Evolutionary conservation across 768 basidiomycete species (phyloP), one percentile per base, ranked within the genome.

Genomic region (Podaxis sp.): DNA sequence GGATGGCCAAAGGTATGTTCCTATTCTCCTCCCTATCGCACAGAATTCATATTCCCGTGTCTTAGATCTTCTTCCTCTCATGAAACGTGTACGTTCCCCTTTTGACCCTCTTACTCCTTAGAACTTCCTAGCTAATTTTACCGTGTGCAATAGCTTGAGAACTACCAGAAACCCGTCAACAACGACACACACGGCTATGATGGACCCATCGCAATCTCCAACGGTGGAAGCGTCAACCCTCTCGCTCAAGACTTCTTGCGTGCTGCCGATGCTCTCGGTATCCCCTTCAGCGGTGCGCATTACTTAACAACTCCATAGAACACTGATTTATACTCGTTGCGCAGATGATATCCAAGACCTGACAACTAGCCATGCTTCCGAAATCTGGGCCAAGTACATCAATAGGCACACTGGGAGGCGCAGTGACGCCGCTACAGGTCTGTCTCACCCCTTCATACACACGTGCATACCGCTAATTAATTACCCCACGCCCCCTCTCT

Each of bases 351-450:
- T 88, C 50, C 87, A 88, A 80, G 87, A 88, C 70, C 76, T 87
- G 42, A 71, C 77, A 55, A 85, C 86, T 23, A 69, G 81, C 28
- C 83, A 88, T 64, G 86, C 76, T 23, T 80, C 87, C 57, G 88
- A 88, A 70, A 85, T 88, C 59, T 88, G 87, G 87, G 87, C 87
- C 53, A 89, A 89, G 69, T 89, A 88, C 68, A 87, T 89, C 78
- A 88, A 88, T 71, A 79, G 85, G 65, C 82, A 87, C 67, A 89
- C 86, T 37, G 88, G 88, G 61, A 76, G 88, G 63, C 84, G 87
- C 54, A 87, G 85, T 62, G 88, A 89, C 64, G 87, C 87, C 51
- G 86, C 87, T 2, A 86, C 86, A 48, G 86, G 84, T 83, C 66
- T 36, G 69, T 63, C 47, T 21, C 18, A 5, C 51, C 52, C 16